phyloP scores from a whole-genome alignment of 2,329 filamentous ascomycete species.

The Paecilomyces sp. region DNA sequence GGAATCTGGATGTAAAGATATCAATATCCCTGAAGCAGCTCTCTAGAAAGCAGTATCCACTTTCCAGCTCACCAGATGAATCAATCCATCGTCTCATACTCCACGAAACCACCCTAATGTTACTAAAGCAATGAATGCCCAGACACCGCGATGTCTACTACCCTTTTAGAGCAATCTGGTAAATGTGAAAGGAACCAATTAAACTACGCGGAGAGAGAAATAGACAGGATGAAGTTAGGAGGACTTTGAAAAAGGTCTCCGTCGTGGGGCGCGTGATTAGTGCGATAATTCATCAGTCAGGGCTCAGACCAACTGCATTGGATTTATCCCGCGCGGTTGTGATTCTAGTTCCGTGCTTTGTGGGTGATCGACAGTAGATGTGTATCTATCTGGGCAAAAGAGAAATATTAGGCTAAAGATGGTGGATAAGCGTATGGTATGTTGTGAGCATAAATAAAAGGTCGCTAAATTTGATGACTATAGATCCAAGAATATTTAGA shows the following conservation, averaged over 20 bases:
- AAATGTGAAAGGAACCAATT: background rate
- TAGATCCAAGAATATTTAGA: background rate
- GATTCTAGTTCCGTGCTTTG: background rate
- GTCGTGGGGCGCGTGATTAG: background rate
- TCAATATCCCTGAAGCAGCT: too few species aligned
- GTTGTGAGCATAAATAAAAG: background rate
- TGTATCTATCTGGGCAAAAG: background rate
- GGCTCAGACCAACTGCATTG: background rate
- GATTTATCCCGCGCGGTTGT: background rate
- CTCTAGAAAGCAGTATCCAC: too few species aligned
- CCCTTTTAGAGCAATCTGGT: background rate
- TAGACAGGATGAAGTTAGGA: background rate
- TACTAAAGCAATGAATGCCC: background rate
- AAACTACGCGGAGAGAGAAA: background rate
- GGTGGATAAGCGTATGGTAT: background rate
- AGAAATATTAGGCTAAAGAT: background rate
- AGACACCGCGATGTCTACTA: background rate
- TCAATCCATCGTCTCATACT: background rate
- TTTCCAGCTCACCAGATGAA: background rate
- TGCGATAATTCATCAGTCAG: background rate
- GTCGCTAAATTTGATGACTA: background rate
- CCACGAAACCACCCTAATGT: background rate
- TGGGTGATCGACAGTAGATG: background rate
- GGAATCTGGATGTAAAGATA: too few species aligned
- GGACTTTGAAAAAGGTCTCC: background rate